A percentile compares a stretch with the other conserved stretches of the same genome.
Conservation (phyloP, 495 filamentous ascomycete species). For the Letharia lupina region DNA sequence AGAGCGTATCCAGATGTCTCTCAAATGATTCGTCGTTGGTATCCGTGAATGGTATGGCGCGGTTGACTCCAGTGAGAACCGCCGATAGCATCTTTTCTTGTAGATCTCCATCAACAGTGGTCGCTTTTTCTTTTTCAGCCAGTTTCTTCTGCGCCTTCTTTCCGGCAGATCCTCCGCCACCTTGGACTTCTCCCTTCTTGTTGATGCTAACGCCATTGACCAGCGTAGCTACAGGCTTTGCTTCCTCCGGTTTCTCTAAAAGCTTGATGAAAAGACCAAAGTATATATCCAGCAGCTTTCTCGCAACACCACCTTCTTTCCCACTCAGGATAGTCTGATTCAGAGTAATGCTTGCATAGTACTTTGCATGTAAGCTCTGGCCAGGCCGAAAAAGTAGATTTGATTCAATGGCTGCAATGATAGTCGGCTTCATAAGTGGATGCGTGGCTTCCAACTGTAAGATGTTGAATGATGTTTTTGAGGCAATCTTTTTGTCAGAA, state of each 20-base stretch:
- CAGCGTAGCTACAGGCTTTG: constrained; percentile 26
- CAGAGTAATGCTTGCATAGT: constrained; percentile 90
- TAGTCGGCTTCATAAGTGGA: constrained; percentile 83
- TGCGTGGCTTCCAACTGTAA: constrained; percentile 83
- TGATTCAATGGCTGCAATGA: constrained; percentile 73
- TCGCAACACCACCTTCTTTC: constrained; percentile 74
- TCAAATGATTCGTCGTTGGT: constrained; percentile 71
- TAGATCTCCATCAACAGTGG: constrained; percentile 54
- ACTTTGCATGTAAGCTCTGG: constrained; percentile 79
- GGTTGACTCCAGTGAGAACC: constrained; percentile 87
- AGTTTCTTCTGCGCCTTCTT: constrained; percentile 43
- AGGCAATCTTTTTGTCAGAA: constrained; percentile 86
- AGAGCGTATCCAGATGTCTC: constrained; percentile 84
- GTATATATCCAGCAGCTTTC: constrained; percentile 77
- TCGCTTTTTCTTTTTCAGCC: constrained; percentile 45
- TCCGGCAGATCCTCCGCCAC: constrained; percentile 40
- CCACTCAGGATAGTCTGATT: constrained; percentile 88
- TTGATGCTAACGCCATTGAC: constrained; percentile 28
- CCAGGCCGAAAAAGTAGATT: constrained; percentile 82
- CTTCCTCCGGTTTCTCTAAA: constrained; percentile 51
- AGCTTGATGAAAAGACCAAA: constrained; percentile 74
- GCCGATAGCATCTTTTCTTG: constrained; percentile 86
- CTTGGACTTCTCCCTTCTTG: constrained; percentile 39
- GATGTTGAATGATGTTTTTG: constrained; percentile 80
- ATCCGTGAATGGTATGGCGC: constrained; percentile 85